Evolutionary conservation across 1,139 yeast genomes (phyloP), one percentile per base, ranked within the genome.

Genomic region (Suhomyces yuchorum): DNA sequence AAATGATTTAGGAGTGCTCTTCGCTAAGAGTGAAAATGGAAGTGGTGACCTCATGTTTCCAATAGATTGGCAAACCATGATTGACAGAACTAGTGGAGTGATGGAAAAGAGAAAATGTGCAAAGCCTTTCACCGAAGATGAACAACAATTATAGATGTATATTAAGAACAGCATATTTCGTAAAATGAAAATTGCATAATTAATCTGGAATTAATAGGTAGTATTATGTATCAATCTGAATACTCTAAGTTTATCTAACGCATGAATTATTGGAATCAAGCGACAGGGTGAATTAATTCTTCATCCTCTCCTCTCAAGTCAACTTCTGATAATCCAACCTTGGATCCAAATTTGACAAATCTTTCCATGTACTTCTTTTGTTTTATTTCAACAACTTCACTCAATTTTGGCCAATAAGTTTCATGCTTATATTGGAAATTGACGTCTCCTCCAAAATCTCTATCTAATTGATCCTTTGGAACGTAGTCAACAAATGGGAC

Each of bases 11-110:
- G 99, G 99, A 2, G 99, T 93, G 2, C 84, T 95, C 1, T 88
- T 92, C 65, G 98, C 99, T 8, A 83, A 77, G 56, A 75, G 82
- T 42, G 77, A 75, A 50, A 80, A 78, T 44, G 87, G 91, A 9
- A 81, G 85, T 8, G 97, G 97, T 1, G 84, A 81, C 43, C 71
- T 85, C 51, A 84, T 95, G 93, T 87, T 84, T 58, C 96, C 99
- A 3, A 68, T 91, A 34, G 98, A 93, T 68, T 95, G 99, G 98
- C 92, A 91, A 67, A 87, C 91, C 9, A 93, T 95, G 98, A 78
- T 87, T 42, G 84, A 89, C 54, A 83, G 85, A 4, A 73, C 70
- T 37, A 82, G 91, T 3, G 97, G 97, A 1, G 79, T 77, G 18
- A 68, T 82, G 22, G 98, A 92, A 61, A 75, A 75, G 58, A 78